Conservation (phyloP, 352 stramenopile genomes). For the Phytopythium ostracodes region DNA sequence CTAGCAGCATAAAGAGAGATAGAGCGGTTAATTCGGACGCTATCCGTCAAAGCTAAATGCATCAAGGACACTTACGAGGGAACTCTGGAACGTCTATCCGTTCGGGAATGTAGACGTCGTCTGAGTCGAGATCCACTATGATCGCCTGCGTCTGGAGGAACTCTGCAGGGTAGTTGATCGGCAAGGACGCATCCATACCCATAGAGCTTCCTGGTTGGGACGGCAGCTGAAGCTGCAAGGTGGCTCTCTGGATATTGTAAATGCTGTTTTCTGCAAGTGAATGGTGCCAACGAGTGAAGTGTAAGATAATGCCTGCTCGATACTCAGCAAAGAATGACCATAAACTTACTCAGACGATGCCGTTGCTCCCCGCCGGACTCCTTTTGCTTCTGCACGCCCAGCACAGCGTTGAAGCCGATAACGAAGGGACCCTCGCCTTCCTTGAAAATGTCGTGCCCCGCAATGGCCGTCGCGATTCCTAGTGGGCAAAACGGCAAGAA, state of each 20-base stretch:
- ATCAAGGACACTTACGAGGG: slow-evolving; percentile 34
- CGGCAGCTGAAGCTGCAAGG: slow-evolving; percentile 30
- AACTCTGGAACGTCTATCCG: slow-evolving; percentile 64
- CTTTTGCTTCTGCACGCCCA: slow-evolving; percentile 43
- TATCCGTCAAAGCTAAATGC: not conserved
- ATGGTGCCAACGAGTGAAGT: slow-evolving; percentile 1
- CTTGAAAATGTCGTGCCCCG: not conserved
- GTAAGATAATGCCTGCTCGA: not conserved
- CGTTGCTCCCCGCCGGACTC: slow-evolving; percentile 38
- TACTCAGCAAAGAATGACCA: not conserved
- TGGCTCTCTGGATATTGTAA: slow-evolving; percentile 61
- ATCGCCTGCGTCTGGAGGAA: slow-evolving; percentile 45
- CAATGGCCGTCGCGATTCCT: slow-evolving; percentile 15
- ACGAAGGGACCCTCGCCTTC: slow-evolving; percentile 30
- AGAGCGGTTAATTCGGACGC: not conserved
- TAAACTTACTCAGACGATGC: slow-evolving; percentile 53
- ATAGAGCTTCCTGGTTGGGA: slow-evolving; percentile 1
- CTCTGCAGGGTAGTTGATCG: slow-evolving; percentile 29
- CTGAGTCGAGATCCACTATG: slow-evolving; percentile 62
- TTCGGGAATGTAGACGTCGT: slow-evolving; percentile 66
- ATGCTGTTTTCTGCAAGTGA: slow-evolving; percentile 48
- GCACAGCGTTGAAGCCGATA: slow-evolving; percentile 45
- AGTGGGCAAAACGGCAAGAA: slow-evolving; percentile 56
- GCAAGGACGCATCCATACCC: not conserved
- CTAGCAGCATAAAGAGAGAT: slow-evolving; percentile 19